Evolutionary conservation across 495 filamentous ascomycete species (phyloP).

Genomic region (Penicillium bialowiezense): DNA sequence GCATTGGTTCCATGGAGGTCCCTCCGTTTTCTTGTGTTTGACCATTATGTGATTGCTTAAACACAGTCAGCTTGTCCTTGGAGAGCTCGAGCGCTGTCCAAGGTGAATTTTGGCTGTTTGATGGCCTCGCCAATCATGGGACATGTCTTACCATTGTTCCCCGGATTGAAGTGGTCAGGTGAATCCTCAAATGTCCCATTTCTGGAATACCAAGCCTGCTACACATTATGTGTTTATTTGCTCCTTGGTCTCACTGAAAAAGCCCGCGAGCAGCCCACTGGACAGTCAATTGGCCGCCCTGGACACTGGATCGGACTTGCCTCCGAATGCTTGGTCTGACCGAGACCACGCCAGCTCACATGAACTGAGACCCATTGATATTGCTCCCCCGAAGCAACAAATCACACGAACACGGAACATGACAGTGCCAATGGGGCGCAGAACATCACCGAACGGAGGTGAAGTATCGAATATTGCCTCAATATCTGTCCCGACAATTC

Average conservation of each 20-base stretch:
- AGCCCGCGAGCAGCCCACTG: no score
- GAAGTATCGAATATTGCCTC: not conserved
- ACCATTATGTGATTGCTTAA: not conserved
- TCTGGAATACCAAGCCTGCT: not conserved
- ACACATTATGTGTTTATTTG: no score
- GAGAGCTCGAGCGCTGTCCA: not conserved
- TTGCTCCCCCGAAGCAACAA: no score
- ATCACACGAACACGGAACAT: no score
- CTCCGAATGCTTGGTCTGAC: not conserved
- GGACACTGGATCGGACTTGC: not conserved
- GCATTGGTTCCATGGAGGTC: not conserved
- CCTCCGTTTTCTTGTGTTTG: not conserved
- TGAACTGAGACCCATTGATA: no score
- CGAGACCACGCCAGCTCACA: no score
- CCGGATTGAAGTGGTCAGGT: not conserved
- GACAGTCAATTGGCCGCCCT: not conserved
- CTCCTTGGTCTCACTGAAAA: no score
- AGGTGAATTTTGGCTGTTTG: not conserved
- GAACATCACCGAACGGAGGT: no score
- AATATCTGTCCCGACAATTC: no score
- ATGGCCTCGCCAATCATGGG: not conserved
- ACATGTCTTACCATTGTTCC: not conserved
- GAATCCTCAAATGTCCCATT: not conserved
- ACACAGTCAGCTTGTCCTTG: not conserved
- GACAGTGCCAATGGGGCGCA: no score